These are phyloP conservation scores for Mycena galericulata DNA, from an alignment of 768 basidiomycete genomes.

Conservation along the genomic window DNA sequence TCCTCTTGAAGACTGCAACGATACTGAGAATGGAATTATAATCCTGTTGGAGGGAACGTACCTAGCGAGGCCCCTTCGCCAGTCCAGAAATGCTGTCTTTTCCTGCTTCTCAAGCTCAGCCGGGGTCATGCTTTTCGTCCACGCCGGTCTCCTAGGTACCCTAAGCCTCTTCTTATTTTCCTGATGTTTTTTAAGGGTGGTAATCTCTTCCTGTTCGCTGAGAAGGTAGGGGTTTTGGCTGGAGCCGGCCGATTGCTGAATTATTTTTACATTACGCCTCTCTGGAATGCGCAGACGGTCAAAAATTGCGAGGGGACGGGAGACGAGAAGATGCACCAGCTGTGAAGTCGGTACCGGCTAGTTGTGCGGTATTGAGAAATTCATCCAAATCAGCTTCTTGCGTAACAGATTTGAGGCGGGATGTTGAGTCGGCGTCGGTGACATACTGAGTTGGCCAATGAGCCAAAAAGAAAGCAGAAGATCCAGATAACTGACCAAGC, in stretches of 20 bases:
- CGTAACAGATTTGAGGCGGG: slow-evolving; percentile 89
- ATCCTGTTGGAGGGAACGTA: slow-evolving; percentile 47
- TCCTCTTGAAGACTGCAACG: slow-evolving; percentile 82
- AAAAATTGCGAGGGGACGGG: not conserved
- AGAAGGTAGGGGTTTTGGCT: slow-evolving; percentile 90
- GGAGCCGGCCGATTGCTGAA: slow-evolving; percentile 65
- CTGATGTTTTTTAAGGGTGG: slow-evolving; percentile 76
- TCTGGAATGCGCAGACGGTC: slow-evolving; percentile 55
- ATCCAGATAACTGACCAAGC: slow-evolving; percentile 63
- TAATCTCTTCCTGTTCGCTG: slow-evolving; percentile 83
- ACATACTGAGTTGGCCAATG: slow-evolving; percentile 65
- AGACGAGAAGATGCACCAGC: slow-evolving; percentile 71
- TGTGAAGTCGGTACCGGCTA: slow-evolving; percentile 96
- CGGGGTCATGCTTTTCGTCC: slow-evolving; percentile 85
- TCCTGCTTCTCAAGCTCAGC: slow-evolving; percentile 90
- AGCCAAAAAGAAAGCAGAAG: slow-evolving; percentile 20
- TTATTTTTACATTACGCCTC: slow-evolving; percentile 83
- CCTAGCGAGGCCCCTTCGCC: slow-evolving; percentile 94
- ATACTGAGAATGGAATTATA: not conserved
- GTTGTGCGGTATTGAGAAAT: slow-evolving; percentile 93
- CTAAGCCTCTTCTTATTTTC: slow-evolving; percentile 81
- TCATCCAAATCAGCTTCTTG: slow-evolving; percentile 97
- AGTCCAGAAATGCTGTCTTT: slow-evolving; percentile 90
- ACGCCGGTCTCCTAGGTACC: slow-evolving; percentile 90
- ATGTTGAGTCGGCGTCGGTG: slow-evolving; percentile 76